Conservation (phyloP, 106 monocot species). For the Amphibolis antarctica region DNA sequence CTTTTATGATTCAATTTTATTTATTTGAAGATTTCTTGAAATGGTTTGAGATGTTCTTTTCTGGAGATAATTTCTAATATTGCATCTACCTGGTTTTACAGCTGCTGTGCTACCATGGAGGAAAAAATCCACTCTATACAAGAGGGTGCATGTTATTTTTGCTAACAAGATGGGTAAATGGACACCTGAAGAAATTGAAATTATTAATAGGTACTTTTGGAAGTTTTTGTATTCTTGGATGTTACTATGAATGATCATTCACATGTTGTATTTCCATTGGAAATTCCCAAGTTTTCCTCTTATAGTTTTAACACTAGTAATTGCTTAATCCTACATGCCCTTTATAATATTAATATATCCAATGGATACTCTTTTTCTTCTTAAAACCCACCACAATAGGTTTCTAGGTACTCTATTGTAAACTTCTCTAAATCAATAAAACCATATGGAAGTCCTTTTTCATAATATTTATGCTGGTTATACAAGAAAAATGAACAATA, state of each 20-base stretch:
- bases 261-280: neutral
- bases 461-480: too few relatives aligned
- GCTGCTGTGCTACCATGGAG: slow-evolving; percentile 34
- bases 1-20: neutral
- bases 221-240: neutral
- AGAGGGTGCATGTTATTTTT: slow-evolving; percentile 26
- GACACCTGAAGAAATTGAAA: slow-evolving; percentile 21
- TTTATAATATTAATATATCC: too few relatives aligned
- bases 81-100: neutral
- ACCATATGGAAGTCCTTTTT: too few relatives aligned
- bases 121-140: slow-evolving; percentile 20
- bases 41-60: too few relatives aligned
- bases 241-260: neutral
- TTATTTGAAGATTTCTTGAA: too few relatives aligned
- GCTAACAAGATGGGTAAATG: slow-evolving; percentile 26
- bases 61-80: neutral
- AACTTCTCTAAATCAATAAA: too few relatives aligned
- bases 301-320: too few relatives aligned
- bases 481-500: neutral
- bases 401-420: too few relatives aligned
- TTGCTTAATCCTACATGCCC: too few relatives aligned
- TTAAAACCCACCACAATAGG: too few relatives aligned
- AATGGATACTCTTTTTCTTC: too few relatives aligned
- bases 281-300: too few relatives aligned
- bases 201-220: slow-evolving; percentile 16